A percentile compares a stretch with the other conserved stretches of the same genome.
Conservation (phyloP, 805 yeast genomes). For the Candida arabinofermentans region DNA sequence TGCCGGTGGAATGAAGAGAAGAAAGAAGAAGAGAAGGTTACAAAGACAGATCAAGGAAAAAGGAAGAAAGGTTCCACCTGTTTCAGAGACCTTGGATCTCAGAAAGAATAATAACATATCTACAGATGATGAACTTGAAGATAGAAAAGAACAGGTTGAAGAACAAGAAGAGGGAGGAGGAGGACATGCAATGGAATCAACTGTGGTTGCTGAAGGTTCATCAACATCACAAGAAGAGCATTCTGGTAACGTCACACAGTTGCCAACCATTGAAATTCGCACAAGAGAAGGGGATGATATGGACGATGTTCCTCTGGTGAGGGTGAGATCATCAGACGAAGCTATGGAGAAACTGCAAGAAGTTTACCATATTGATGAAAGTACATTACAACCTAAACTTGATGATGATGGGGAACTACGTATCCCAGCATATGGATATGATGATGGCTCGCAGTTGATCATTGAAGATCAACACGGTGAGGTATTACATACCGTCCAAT, state of each 20-base stretch:
- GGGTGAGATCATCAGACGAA: slow-evolving; percentile 6
- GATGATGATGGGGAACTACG: slow-evolving; percentile 35
- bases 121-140: slow-evolving; percentile 15
- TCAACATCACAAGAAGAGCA: slow-evolving; percentile 1
- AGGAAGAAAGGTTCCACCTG: slow-evolving; percentile 29
- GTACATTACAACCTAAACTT: slow-evolving; percentile 25
- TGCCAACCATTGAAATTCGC: no score
- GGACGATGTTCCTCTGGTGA: slow-evolving; percentile 5
- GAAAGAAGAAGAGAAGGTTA: slow-evolving; percentile 29
- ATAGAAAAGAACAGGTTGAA: slow-evolving; percentile 1
- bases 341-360: slow-evolving; percentile 12
- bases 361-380: slow-evolving; percentile 17
- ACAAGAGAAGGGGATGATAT: no score
- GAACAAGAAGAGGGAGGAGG: background rate
- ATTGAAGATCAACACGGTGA: slow-evolving; percentile 87
- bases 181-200: slow-evolving; percentile 8
- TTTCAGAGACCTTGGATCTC: slow-evolving; percentile 31
- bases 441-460: slow-evolving; percentile 66
- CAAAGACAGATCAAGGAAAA: slow-evolving; percentile 27
- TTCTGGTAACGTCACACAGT: no score
- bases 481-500: slow-evolving; percentile 52
- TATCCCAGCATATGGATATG: slow-evolving; percentile 44
- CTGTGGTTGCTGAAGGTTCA: background rate
- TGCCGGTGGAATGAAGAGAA: slow-evolving; percentile 68
- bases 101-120: slow-evolving; percentile 16